Base-by-base conservation (phyloP, 2,329 filamentous ascomycete genomes). In the Diaporthe batatas region DNA sequence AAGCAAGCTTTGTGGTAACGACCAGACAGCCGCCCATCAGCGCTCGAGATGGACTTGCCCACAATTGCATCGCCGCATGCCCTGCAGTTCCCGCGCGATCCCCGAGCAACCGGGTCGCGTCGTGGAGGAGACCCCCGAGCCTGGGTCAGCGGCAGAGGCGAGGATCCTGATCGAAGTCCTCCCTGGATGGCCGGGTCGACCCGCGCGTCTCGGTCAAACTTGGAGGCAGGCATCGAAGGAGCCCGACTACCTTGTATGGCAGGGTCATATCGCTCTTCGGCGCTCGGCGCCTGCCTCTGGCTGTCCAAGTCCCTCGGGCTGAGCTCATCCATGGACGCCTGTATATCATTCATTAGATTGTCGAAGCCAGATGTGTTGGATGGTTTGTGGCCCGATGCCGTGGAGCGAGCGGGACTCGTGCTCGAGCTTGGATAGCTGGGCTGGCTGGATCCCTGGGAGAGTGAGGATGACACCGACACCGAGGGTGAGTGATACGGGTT, bases 1-100 rank as follows among this genome's bases (percentile, higher is more conserved):
- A 99, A 98, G 81, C 96, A 99, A 6, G 92, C 89, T 81, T 97
- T 97, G 86, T 99, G 96, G 82, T 98, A 99, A 75, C 95, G 92
- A 12, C 96, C 96, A 0, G 94, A 97, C 32, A 99, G 86, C 32
- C 95, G 92, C 21, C 96, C 96, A 78, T 98, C 96, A 0, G 95
- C 95, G 18, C 95, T 97, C 44, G 96, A 97, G 72, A 99, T 91
- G 1, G 95, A 98, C 83, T 98, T 98, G 25, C 95, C 96, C 57
- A 91, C 89, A 77, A 99, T 98, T 8, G 88, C 85, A 58, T 92
- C 85, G 4, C 89, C 87, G 81, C 96, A 99, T 1, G 94, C 93
- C 78, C 94, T 94, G 84, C 96, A 99, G 75, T 90, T 90, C 2
- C 94, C 94, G 71, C 94, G 92, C 21, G 88, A 88, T 1, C 69